These are phyloP conservation scores for Fusarium albosuccineum DNA, from an alignment of 2,329 filamentous ascomycete genomes.

Conservation along the genomic window DNA sequence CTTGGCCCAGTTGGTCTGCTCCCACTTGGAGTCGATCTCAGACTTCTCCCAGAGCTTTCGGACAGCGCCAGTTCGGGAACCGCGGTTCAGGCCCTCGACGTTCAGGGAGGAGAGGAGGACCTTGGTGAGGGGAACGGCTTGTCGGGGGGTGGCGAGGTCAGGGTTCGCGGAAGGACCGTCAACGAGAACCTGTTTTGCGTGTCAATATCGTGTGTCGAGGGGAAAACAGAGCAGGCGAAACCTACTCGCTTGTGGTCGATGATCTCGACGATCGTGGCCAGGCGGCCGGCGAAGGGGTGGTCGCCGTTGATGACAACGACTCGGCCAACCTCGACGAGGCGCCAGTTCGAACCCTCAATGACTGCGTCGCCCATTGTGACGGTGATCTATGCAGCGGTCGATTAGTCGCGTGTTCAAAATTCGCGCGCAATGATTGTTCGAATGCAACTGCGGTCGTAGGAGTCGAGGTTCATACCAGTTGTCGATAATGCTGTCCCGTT, in stretches of 20 bases:
- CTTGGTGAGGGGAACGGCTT: slow-evolving; percentile 84
- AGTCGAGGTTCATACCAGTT: slow-evolving; percentile 54
- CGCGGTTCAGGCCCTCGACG: slow-evolving; percentile 87
- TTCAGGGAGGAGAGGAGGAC: slow-evolving; percentile 91
- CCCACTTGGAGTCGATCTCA: slow-evolving; percentile 94
- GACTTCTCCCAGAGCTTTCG: slow-evolving; percentile 92
- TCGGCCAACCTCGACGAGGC: slow-evolving; percentile 98
- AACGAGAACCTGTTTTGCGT: slow-evolving; percentile 80
- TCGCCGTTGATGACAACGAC: slow-evolving; percentile 88
- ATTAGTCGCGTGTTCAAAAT: slow-evolving; percentile 52
- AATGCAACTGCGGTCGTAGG: slow-evolving; percentile 44
- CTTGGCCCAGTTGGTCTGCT: slow-evolving; percentile 93
- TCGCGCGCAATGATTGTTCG: slow-evolving; percentile 43
- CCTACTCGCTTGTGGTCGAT: slow-evolving; percentile 99
- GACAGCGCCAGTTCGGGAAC: slow-evolving; percentile 83
- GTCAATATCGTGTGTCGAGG: slow-evolving; percentile 43
- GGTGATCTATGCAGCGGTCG: slow-evolving; percentile 62
- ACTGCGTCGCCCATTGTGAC: slow-evolving; percentile 86
- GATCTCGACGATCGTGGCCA: slow-evolving; percentile 97
- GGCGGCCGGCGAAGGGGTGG: slow-evolving; percentile 84
- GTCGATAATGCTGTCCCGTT: slow-evolving; percentile 56
- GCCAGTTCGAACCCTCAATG: slow-evolving; percentile 88
- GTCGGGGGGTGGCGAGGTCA: slow-evolving; percentile 85
- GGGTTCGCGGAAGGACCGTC: slow-evolving; percentile 91
- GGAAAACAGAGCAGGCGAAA: slow-evolving; percentile 51